phyloP scores from a whole-genome alignment of 2,329 filamentous ascomycete genomes.

The Aspergillus fijiensis region DNA sequence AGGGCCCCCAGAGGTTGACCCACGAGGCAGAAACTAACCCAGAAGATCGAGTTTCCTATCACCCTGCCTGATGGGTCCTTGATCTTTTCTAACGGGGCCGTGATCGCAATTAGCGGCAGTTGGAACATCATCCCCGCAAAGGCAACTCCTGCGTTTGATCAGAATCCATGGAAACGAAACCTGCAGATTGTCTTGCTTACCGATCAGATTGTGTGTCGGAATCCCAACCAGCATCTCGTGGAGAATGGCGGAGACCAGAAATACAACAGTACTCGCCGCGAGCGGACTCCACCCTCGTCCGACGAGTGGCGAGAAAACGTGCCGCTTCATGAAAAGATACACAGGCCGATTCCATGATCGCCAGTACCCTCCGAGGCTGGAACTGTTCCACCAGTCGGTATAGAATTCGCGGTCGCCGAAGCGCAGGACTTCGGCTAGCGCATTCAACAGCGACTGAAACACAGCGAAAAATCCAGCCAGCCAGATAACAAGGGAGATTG shows the following conservation, averaged over 20 bases:
- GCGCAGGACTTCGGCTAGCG: conserved; percentile 80
- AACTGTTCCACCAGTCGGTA: conserved; percentile 96
- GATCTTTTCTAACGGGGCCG: conserved; percentile 75
- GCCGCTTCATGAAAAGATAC: conserved; percentile 92
- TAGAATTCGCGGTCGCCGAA: conserved; percentile 97
- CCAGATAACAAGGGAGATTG: conserved; percentile 95
- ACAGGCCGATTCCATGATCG: conserved; percentile 97
- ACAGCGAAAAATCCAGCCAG: conserved; percentile 95
- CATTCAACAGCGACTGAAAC: conserved; percentile 91
- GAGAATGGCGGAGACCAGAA: conserved; percentile 81
- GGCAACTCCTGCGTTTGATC: conserved; percentile 66
- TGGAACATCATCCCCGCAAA: conserved; percentile 94
- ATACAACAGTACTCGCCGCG: conserved; percentile 75
- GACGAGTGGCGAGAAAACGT: conserved; percentile 85
- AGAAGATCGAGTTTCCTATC: conserved; percentile 91
- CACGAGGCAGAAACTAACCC: conserved; percentile 92
- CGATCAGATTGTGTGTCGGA: conserved; percentile 90
- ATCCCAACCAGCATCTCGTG: conserved; percentile 92
- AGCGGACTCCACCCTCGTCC: conserved; percentile 75
- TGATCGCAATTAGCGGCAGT: conserved; percentile 80
- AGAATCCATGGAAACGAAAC: conserved; percentile 2
- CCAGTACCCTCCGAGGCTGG: conserved; percentile 85
- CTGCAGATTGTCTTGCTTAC: conserved; percentile 47
- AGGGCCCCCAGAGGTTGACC: conserved; percentile 91
- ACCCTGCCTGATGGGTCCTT: conserved; percentile 72